Conservation (phyloP, 495 filamentous ascomycete species). For the Chaetomium cochliodes region DNA sequence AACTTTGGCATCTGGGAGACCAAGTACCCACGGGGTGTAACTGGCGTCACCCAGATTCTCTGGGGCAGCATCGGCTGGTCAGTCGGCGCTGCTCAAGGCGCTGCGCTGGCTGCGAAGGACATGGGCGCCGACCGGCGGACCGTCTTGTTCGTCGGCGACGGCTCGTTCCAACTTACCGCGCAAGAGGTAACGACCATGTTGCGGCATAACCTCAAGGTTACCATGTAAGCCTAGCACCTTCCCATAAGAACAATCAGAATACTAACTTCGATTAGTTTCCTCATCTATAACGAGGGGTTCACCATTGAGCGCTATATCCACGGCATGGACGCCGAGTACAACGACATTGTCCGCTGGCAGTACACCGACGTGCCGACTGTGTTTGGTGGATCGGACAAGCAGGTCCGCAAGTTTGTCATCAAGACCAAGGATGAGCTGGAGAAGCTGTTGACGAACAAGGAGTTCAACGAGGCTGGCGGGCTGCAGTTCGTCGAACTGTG, state of each 20-base stretch:
- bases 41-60: conserved; percentile 77
- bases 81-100: conserved; percentile 74
- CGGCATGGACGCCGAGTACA: conserved; percentile 74
- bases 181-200: conserved; percentile 90
- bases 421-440: conserved; percentile 70
- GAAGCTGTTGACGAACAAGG: conserved; percentile 61
- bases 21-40: conserved; percentile 72
- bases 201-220: conserved; percentile 70
- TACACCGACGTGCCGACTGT: conserved; percentile 63
- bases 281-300: conserved; percentile 74
- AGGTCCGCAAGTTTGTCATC: conserved; percentile 64
- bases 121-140: conserved; percentile 54
- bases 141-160: conserved; percentile 85
- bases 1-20: conserved; percentile 92
- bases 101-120: conserved; percentile 69
- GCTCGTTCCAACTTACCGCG: conserved; percentile 77
- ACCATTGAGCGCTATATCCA: conserved; percentile 76
- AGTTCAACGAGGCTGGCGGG: conserved; percentile 55
- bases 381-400: conserved; percentile 61
- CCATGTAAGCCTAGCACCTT: conserved; percentile 57
- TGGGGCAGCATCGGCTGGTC: conserved; percentile 89
- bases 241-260: background rate
- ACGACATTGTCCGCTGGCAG: conserved; percentile 75
- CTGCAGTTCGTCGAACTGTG: conserved; percentile 80
- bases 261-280: conserved; percentile 53